phyloP scores from a whole-genome alignment of 2,329 filamentous ascomycete genomes.

The Colletotrichum phormii region DNA sequence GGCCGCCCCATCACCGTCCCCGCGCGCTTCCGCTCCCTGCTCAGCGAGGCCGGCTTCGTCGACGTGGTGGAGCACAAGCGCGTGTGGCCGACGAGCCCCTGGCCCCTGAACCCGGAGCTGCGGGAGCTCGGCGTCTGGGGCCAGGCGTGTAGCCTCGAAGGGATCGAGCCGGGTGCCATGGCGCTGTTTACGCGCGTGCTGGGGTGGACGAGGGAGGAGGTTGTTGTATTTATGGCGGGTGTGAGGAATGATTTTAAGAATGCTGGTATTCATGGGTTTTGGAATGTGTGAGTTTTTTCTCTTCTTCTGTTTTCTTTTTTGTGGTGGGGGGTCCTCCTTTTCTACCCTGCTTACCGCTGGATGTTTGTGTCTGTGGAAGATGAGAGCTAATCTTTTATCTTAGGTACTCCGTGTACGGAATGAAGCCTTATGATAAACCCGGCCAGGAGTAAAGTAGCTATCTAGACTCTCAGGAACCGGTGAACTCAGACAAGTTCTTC shows the following conservation, averaged over 20 bases:
- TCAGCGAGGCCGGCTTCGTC: constrained; percentile 48
- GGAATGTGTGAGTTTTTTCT: constrained; percentile 45
- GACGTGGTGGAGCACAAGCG: constrained; percentile 44
- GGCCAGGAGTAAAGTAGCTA: neutral
- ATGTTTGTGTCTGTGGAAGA: neutral
- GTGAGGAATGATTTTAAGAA: constrained; percentile 40
- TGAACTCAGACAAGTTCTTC: too few relatives aligned
- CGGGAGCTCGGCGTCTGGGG: neutral
- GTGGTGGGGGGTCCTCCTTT: too few relatives aligned
- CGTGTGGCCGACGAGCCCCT: constrained; percentile 50
- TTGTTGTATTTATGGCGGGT: constrained; percentile 2
- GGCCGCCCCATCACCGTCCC: constrained; percentile 45
- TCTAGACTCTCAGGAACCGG: too few relatives aligned
- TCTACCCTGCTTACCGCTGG: neutral
- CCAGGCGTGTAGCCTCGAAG: constrained; percentile 41
- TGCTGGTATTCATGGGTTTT: constrained; percentile 42
- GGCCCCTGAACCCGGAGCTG: constrained; percentile 41
- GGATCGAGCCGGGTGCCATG: constrained; percentile 41
- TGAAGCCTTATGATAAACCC: neutral
- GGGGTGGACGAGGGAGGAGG: constrained; percentile 18
- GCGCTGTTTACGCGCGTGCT: constrained; percentile 36
- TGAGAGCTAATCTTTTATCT: neutral
- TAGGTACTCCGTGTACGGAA: constrained; percentile 2
- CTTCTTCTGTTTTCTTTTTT: too few relatives aligned
- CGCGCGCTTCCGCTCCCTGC: constrained; percentile 39